Base-by-base conservation (phyloP, 441 rosid genomes). In the Daphne laureola region DNA sequence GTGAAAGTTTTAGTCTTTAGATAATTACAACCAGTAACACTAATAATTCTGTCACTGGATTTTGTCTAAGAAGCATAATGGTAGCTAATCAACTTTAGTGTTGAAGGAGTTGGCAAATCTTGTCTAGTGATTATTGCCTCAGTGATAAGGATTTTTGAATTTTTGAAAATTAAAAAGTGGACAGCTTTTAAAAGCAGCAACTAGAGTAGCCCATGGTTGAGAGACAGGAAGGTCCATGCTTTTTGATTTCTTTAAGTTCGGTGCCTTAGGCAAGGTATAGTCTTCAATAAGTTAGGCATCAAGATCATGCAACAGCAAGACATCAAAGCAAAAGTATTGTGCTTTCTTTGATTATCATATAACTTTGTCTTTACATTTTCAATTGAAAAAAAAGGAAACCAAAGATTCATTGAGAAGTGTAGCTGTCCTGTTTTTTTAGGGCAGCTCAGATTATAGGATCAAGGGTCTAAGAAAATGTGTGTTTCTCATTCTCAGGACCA, bases 271-370 rank as follows among this genome's bases (percentile, higher is more conserved):
- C 81, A 74, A 65, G 82, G 79, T 78, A 76, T 67, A 72, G 86
- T 74, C 70, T 74, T 61, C 58, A 78, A 67, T 71, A 83, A 83
- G 90, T 61, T 74, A 73, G 76, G 87, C 77, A 76, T 80, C 79
- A 62, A 51, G 78, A 67, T 57, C 73, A 70, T 67, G 59, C 45
- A 67, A 68, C 60, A 70, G 55, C 46, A 55, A 76, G 38, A 61
- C 54, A 67, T 27, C 25, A 56, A 65, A 72, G 40, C 14, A 31
- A 44, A 47, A 46, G 57, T 51, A 55, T 49, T 50, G 55, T 56
- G 62, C 55, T 63, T 31, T 54, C 55, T 63, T 31, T 54, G 70
- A 67, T 76, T 71, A 73, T 79, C 70, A 70, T 72, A 49, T 73
- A 54, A 58, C 76, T 80, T 71, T 83, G 79, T 76, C 82, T 74